Evolutionary conservation across 2,329 filamentous ascomycete species (phyloP).

Genomic region (Penicillium sp.): DNA sequence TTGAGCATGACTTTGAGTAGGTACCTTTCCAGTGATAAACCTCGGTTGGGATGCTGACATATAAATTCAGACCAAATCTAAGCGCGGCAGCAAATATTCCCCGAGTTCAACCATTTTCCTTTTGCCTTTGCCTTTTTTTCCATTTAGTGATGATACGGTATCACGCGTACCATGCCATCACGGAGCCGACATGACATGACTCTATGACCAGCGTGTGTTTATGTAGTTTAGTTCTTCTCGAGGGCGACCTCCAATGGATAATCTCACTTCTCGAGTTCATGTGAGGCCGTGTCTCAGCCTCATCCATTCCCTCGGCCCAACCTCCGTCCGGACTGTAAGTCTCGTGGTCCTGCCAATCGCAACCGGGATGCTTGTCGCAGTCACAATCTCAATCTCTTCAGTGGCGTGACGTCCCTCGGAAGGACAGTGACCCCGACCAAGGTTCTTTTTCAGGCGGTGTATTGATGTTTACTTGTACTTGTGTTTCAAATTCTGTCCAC

Average conservation of each 20-base stretch:
- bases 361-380: slow-evolving; percentile 11
- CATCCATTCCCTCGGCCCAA: slow-evolving; percentile 11
- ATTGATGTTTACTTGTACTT: background rate
- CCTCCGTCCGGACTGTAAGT: slow-evolving; percentile 16
- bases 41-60: slow-evolving; percentile 11
- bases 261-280: background rate
- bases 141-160: background rate
- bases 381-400: slow-evolving; percentile 14
- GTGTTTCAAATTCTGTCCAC: background rate
- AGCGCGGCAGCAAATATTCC: background rate
- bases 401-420: slow-evolving; percentile 1
- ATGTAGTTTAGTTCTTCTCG: slow-evolving; percentile 20
- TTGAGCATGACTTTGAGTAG: slow-evolving; percentile 67
- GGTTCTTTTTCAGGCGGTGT: background rate
- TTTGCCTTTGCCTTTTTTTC: background rate
- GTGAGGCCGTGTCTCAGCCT: slow-evolving; percentile 5
- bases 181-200: slow-evolving; percentile 20
- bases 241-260: slow-evolving; percentile 7
- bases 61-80: slow-evolving; percentile 17
- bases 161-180: background rate
- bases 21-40: slow-evolving; percentile 20
- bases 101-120: background rate
- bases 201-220: slow-evolving; percentile 26
- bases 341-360: slow-evolving; percentile 13
- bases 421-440: slow-evolving; percentile 9